A percentile compares a stretch with the other conserved stretches of the same genome.
Conservation (phyloP, 164 flowering plant species). For the Vitis riparia region DNA sequence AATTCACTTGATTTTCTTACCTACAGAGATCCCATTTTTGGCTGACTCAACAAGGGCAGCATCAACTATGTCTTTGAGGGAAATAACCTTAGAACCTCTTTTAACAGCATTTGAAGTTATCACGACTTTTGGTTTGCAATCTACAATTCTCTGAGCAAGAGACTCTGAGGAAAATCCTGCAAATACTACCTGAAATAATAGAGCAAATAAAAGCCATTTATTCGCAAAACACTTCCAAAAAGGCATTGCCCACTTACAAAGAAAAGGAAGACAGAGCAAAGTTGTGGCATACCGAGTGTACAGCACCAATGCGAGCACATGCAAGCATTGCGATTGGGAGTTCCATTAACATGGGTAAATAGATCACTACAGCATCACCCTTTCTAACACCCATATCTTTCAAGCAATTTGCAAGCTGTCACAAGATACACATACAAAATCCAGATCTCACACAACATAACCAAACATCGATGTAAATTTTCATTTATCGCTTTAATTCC, state of each 20-base stretch:
- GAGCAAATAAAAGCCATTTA: conserved; percentile 1
- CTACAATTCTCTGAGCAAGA: conserved; percentile 85
- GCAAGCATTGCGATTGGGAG: conserved; percentile 97
- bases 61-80: conserved; percentile 91
- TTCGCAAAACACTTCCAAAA: no score
- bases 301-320: conserved; percentile 98
- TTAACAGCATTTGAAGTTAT: conserved; percentile 95
- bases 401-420: conserved; percentile 90
- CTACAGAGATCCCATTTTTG: conserved; percentile 59
- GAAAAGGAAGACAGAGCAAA: background rate
- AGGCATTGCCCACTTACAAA: no score
- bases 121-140: conserved; percentile 88
- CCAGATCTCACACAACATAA: background rate
- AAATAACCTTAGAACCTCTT: conserved; percentile 77
- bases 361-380: conserved; percentile 89
- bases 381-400: conserved; percentile 78
- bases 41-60: conserved; percentile 66
- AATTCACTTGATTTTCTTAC: conserved; percentile 30
- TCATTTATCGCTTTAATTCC: no score
- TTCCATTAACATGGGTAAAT: conserved; percentile 96
- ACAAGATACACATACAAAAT: background rate
- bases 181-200: conserved; percentile 79
- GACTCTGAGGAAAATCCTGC: conserved; percentile 97
- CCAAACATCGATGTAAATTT: background rate
- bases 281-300: conserved; percentile 66